Conservation (phyloP, 768 basidiomycete species). For the Serpula lacrymans region DNA sequence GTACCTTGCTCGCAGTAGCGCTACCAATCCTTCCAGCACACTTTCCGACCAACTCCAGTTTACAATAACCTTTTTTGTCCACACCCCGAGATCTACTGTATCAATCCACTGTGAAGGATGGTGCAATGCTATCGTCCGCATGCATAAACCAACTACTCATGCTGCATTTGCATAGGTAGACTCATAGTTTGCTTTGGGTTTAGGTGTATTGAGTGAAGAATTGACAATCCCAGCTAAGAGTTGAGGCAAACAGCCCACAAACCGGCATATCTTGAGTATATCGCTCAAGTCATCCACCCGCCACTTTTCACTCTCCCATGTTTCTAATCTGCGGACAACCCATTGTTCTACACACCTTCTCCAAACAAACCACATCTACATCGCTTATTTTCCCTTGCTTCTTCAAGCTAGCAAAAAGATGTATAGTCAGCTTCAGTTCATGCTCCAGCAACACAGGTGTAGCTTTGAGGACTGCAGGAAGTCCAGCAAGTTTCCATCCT, state of each 20-base stretch:
- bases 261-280: constrained; percentile 48
- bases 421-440: constrained; percentile 41
- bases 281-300: constrained; percentile 52
- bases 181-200: constrained; percentile 29
- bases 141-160: constrained; percentile 60
- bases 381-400: constrained; percentile 49
- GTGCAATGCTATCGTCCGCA: constrained; percentile 40
- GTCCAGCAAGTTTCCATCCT: constrained; percentile 70
- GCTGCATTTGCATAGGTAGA: constrained; percentile 39
- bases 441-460: constrained; percentile 43
- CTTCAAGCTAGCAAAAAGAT: constrained; percentile 48
- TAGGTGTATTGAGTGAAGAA: constrained; percentile 28
- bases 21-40: constrained; percentile 53
- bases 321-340: constrained; percentile 39
- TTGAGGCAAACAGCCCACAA: constrained; percentile 45
- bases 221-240: constrained; percentile 46
- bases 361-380: constrained; percentile 58
- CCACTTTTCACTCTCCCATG: constrained; percentile 37
- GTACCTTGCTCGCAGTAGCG: constrained; percentile 46
- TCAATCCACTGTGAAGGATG: constrained; percentile 32
- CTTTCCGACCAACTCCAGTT: constrained; percentile 59
- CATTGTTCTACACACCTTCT: constrained; percentile 50
- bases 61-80: constrained; percentile 42
- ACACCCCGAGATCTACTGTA: constrained; percentile 43
- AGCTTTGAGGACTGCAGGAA: constrained; percentile 55